These are phyloP conservation scores for Ganoderma sinense DNA, from an alignment of 1,284 basidiomycete species.

Conservation along the genomic window DNA sequence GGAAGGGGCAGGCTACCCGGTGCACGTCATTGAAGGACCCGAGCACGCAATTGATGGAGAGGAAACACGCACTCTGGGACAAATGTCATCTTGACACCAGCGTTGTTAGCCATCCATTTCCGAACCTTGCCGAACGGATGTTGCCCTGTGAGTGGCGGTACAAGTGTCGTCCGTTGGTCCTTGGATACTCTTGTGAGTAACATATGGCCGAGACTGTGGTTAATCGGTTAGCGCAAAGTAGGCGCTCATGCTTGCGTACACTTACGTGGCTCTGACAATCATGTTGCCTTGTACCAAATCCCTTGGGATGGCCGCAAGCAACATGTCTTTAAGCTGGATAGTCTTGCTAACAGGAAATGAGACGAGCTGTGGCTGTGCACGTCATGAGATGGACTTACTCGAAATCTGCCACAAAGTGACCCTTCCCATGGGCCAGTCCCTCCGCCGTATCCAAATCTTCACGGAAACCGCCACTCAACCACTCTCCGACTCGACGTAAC, in stretches of 20 bases:
- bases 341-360: conserved; percentile 18
- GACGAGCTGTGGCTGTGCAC: neutral
- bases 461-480: conserved; percentile 49
- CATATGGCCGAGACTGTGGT: conserved; percentile 62
- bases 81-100: conserved; percentile 50
- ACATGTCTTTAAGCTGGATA: conserved; percentile 26
- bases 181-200: conserved; percentile 51
- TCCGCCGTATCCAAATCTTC: conserved; percentile 48
- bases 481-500: conserved; percentile 65
- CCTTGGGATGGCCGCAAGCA: conserved; percentile 23
- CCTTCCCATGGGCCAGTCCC: conserved; percentile 44
- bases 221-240: neutral
- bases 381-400: conserved; percentile 41
- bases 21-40: conserved; percentile 13
- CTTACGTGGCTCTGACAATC: conserved; percentile 58
- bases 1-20: conserved; percentile 53
- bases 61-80: conserved; percentile 56
- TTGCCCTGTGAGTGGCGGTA: conserved; percentile 59
- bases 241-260: conserved; percentile 17
- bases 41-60: conserved; percentile 24
- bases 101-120: conserved; percentile 52
- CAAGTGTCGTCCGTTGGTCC: conserved; percentile 46
- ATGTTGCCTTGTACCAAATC: conserved; percentile 11
- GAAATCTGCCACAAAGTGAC: conserved; percentile 41
- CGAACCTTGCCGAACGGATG: conserved; percentile 52